phyloP scores from a whole-genome alignment of 2,329 filamentous ascomycete species.

The Nothopassalora personata region DNA sequence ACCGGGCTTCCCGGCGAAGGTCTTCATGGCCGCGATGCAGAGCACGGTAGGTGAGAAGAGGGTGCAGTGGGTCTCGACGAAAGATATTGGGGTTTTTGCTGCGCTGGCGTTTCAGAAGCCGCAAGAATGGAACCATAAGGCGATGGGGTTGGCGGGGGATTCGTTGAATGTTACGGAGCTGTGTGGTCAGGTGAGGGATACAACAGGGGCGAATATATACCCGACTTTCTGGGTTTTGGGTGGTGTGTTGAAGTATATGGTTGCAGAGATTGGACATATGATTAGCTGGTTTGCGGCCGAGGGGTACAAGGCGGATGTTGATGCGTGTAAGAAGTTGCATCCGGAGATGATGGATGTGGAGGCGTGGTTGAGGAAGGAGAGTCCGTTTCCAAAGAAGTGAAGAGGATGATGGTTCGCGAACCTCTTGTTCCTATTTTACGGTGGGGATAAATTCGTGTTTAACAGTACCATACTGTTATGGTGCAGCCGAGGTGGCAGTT shows the following conservation, averaged over 20 bases:
- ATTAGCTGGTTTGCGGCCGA: constrained; percentile 46
- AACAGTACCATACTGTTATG: no score
- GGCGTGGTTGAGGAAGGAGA: constrained; percentile 31
- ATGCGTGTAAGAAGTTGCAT: constrained; percentile 40
- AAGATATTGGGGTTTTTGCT: constrained; percentile 51
- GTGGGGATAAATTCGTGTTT: no score
- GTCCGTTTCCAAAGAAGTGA: constrained; percentile 21
- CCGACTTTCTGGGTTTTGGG: constrained; percentile 42
- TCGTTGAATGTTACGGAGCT: constrained; percentile 48
- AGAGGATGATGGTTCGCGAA: neutral
- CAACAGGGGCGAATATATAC: constrained; percentile 41
- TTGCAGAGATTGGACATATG: constrained; percentile 34
- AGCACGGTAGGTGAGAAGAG: constrained; percentile 29
- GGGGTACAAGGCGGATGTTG: constrained; percentile 47
- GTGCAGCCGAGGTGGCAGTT: no score
- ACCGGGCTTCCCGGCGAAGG: constrained; percentile 45
- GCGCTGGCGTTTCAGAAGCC: constrained; percentile 45
- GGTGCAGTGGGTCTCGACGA: constrained; percentile 38
- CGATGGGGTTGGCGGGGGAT: constrained; percentile 50
- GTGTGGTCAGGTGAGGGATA: constrained; percentile 43
- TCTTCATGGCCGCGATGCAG: constrained; percentile 46
- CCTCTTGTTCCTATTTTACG: no score
- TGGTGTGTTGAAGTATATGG: constrained; percentile 39
- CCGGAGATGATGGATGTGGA: constrained; percentile 38
- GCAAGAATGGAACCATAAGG: constrained; percentile 42